phyloP scores from a whole-genome alignment of 257 asterid species.

The Scutellaria minor region DNA sequence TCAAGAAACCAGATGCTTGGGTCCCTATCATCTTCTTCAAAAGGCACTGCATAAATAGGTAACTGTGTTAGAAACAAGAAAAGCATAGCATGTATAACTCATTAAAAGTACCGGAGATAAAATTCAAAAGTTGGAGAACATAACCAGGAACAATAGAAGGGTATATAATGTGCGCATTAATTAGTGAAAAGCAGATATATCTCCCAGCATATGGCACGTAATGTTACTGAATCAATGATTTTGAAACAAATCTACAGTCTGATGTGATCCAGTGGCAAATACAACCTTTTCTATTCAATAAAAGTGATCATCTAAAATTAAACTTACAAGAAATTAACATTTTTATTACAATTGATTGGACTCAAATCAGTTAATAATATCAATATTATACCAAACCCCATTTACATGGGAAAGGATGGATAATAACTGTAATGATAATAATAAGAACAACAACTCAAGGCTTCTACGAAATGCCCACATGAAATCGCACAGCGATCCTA shows the following conservation, averaged over 20 bases:
- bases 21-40: constrained; percentile 97
- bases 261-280: not conserved
- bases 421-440: too few relatives aligned
- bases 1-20: constrained; percentile 97
- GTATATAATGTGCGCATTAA: not conserved
- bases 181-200: not conserved
- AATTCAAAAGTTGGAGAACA: not conserved
- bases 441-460: too few relatives aligned
- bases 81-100: constrained; percentile 7
- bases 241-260: not conserved
- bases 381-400: too few relatives aligned
- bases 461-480: too few relatives aligned
- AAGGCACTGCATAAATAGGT: constrained; percentile 69
- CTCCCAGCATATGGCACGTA: not conserved
- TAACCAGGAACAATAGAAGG: not conserved
- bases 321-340: too few relatives aligned
- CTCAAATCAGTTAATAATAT: too few relatives aligned
- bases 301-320: too few relatives aligned
- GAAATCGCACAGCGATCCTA: too few relatives aligned
- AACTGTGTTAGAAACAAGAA: constrained; percentile 26
- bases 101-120: not conserved
- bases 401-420: too few relatives aligned
- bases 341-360: too few relatives aligned
- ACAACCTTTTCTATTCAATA: not conserved
- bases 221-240: not conserved